Percentiles rank a stretch among this genome's conserved stretches.
phyloP scores from a whole-genome alignment of 176 grass and related monocot species.

The Hsuehochloa calcarea region DNA sequence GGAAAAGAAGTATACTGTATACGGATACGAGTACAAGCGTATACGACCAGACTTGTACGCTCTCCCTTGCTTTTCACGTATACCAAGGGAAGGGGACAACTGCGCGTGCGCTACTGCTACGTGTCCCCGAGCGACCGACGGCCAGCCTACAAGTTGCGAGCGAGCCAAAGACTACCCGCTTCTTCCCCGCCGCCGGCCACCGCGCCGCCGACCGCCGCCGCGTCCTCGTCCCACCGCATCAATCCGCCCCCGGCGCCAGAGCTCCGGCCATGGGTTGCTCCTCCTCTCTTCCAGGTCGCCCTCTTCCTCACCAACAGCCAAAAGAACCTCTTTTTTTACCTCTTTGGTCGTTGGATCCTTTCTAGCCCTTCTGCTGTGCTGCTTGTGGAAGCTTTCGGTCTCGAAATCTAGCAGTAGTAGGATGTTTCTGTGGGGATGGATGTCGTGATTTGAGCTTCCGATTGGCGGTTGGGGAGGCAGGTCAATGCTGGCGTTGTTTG shows the following conservation, averaged over 20 bases:
- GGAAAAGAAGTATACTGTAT: neutral
- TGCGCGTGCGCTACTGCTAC: neutral
- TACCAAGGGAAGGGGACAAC: neutral
- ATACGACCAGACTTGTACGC: neutral
- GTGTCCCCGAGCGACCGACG: neutral
- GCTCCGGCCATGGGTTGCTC: constrained; percentile 33
- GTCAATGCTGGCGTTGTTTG: constrained; percentile 30
- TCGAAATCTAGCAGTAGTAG: neutral
- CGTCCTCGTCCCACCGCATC: neutral
- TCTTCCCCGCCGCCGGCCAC: too few relatives aligned
- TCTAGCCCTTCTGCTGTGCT: neutral
- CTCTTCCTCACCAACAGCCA: neutral
- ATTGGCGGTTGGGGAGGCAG: neutral
- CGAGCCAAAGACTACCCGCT: neutral
- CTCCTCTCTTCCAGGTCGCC: constrained; percentile 30
- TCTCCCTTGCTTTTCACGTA: neutral
- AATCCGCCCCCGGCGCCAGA: neutral
- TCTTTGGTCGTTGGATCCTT: constrained; percentile 17
- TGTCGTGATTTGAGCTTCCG: neutral
- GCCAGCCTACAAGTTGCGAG: neutral
- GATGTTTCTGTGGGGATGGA: neutral
- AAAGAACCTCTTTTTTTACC: neutral
- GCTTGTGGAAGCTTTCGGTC: neutral
- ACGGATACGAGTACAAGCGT: neutral
- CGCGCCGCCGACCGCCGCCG: neutral